phyloP scores from a whole-genome alignment of 139 green algal species.

The Chlamydomonas sp. region DNA sequence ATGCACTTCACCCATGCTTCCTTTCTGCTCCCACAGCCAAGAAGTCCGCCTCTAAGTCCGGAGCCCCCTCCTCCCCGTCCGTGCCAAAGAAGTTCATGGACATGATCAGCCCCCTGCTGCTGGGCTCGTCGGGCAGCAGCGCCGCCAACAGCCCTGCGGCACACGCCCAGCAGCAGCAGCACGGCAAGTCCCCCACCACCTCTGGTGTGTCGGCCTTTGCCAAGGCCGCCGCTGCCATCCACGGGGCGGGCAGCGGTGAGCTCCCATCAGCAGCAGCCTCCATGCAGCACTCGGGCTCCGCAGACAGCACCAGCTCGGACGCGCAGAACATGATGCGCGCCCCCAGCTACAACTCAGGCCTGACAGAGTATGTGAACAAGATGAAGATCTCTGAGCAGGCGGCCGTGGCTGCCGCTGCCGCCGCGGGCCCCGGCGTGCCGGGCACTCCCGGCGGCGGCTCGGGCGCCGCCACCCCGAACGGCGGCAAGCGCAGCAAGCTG shows the following conservation, averaged over 20 bases:
- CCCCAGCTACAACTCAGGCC: slow-evolving; percentile 24
- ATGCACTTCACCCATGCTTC: not conserved
- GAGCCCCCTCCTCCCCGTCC: not conserved
- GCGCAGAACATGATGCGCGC: slow-evolving; percentile 22
- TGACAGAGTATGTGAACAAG: slow-evolving; percentile 48
- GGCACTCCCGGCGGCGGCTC: not conserved
- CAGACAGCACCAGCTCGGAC: not conserved
- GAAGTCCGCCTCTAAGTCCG: slow-evolving; percentile 4
- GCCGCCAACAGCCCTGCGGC: slow-evolving; percentile 17
- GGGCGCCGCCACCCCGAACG: not conserved
- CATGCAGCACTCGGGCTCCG: not conserved
- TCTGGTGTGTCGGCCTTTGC: not conserved
- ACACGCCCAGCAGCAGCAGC: not conserved
- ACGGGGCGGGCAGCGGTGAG: not conserved
- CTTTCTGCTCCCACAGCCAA: slow-evolving; percentile 10
- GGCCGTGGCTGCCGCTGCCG: no score
- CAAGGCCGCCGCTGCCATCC: slow-evolving; percentile 21
- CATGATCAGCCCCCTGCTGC: slow-evolving; percentile 48
- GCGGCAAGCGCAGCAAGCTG: slow-evolving; percentile 45
- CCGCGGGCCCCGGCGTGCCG: not conserved
- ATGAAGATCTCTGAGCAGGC: slow-evolving; percentile 40
- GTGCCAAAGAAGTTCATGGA: slow-evolving; percentile 47
- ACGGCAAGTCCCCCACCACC: not conserved
- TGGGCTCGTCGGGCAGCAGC: slow-evolving; percentile 18
- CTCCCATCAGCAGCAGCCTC: not conserved